Evolutionary conservation across 2,329 filamentous ascomycete species (phyloP), one percentile per base, ranked within the genome.

Genomic region (Trichoderma guizhouense): DNA sequence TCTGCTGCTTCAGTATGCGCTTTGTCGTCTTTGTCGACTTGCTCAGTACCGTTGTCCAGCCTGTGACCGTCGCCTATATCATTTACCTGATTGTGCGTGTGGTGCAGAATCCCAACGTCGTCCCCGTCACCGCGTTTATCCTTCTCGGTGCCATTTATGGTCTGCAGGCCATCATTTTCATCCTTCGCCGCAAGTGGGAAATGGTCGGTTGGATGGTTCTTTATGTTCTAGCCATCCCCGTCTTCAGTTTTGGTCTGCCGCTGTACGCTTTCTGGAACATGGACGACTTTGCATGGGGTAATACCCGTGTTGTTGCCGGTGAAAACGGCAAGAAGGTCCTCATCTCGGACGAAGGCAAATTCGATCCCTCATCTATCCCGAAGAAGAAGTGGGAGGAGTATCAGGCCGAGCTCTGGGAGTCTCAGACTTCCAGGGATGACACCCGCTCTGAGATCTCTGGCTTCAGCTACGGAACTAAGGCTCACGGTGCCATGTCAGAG

Each of bases 301-400:
- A 98, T 83, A 99, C 96, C 53, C 95, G 96, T 90, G 90, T 99
- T 72, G 94, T 99, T 75, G 96, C 93, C 8, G 96, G 96, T 80
- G 96, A 99, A 81, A 91, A 92, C 81, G 96, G 96, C 75, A 92
- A 94, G 81, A 95, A 98, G 86, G 86, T 98, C 74, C 90, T 99
- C 76, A 92, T 99, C 75, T 93, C 94, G 1, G 96, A 99, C 81
- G 96, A 99, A 84, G 96, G 96, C 85, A 98, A 97, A 82, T 99
- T 98, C 79, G 96, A 99, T 79, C 95, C 96, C 15, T 86, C 88
- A 61, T 93, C 91, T 47, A 98, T 99, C 76, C 96, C 96, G 24
- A 93, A 93, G 84, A 99, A 98, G 91, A 96, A 93, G 87, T 99
- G 96, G 96, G 96, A 99, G 82, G 96, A 99, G 78, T 99, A 98